A percentile compares a stretch with the other conserved stretches of the same genome.
Evolutionary conservation across 1,139 yeast genomes (phyloP).

Genomic region (Saccharomyces hybrid): DNA sequence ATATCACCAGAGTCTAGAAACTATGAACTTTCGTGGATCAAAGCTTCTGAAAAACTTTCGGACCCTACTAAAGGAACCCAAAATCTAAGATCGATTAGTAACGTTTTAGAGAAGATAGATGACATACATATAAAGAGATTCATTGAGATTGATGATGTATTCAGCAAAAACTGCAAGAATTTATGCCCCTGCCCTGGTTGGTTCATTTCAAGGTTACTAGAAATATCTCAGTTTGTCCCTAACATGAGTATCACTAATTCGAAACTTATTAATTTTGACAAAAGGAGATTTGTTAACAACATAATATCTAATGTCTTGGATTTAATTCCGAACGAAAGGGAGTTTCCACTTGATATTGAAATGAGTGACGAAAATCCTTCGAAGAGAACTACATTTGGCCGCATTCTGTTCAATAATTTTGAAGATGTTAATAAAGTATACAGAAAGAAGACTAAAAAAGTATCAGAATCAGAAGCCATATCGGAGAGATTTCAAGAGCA

Average conservation of each 20-base stretch:
- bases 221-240: constrained; percentile 60
- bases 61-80: not conserved
- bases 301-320: constrained; percentile 45
- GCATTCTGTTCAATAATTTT: constrained; percentile 19
- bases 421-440: constrained; percentile 14
- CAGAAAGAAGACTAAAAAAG: constrained; percentile 32
- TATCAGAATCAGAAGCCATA: constrained; percentile 38
- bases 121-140: constrained; percentile 19
- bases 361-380: not conserved
- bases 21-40: constrained; percentile 35
- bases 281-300: constrained; percentile 55
- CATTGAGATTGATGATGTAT: constrained; percentile 33
- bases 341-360: not conserved
- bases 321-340: constrained; percentile 26
- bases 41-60: constrained; percentile 17
- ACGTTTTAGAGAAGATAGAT: constrained; percentile 19
- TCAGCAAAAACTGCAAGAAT: constrained; percentile 43
- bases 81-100: constrained; percentile 13
- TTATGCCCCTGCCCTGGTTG: constrained; percentile 81
- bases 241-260: constrained; percentile 55
- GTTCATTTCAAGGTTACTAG: constrained; percentile 55
- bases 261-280: constrained; percentile 56
- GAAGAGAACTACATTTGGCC: constrained; percentile 14
- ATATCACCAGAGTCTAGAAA: constrained; percentile 73
- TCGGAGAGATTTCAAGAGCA: constrained; percentile 30